phyloP scores from a whole-genome alignment of 768 basidiomycete genomes.

The Galerina sulciceps region DNA sequence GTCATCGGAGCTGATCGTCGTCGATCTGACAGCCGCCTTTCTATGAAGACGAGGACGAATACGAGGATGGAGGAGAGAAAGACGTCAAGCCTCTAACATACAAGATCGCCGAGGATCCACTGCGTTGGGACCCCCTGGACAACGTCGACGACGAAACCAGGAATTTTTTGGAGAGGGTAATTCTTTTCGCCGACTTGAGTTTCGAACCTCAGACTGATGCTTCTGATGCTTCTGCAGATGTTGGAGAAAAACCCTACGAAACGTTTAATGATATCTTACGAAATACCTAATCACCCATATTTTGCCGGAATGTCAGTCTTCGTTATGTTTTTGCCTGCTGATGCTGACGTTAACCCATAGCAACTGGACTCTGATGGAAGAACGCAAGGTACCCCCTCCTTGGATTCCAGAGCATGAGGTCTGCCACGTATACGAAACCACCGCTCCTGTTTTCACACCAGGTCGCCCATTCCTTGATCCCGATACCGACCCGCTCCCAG shows the following conservation, averaged over 20 bases:
- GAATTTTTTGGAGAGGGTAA: slow-evolving; percentile 29
- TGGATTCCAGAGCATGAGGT: slow-evolving; percentile 27
- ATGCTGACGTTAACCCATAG: slow-evolving; percentile 12
- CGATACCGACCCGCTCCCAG: slow-evolving; percentile 21
- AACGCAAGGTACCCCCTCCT: slow-evolving; percentile 24
- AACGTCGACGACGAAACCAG: slow-evolving; percentile 27
- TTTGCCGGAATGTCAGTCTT: slow-evolving; percentile 32
- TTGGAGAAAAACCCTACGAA: slow-evolving; percentile 29
- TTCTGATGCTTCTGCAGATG: slow-evolving; percentile 21
- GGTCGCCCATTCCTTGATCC: slow-evolving; percentile 18
- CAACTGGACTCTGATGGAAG: slow-evolving; percentile 30
- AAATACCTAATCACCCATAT: slow-evolving; percentile 34
- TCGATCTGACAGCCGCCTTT: slow-evolving; percentile 26
- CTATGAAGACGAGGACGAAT: slow-evolving; percentile 23
- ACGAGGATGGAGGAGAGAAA: slow-evolving; percentile 13
- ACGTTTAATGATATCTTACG: slow-evolving; percentile 28
- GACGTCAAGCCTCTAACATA: slow-evolving; percentile 16
- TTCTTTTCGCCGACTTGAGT: not conserved
- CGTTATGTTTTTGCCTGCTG: not conserved
- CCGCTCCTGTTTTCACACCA: slow-evolving; percentile 13
- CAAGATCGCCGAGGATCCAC: slow-evolving; percentile 26
- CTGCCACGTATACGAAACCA: slow-evolving; percentile 24
- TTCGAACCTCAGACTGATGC: not conserved
- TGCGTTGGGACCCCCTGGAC: slow-evolving; percentile 27
- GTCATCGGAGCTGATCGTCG: not conserved